Evolutionary conservation across 2,329 filamentous ascomycete species (phyloP).

Genomic region (Trichoderma citrinoviride): DNA sequence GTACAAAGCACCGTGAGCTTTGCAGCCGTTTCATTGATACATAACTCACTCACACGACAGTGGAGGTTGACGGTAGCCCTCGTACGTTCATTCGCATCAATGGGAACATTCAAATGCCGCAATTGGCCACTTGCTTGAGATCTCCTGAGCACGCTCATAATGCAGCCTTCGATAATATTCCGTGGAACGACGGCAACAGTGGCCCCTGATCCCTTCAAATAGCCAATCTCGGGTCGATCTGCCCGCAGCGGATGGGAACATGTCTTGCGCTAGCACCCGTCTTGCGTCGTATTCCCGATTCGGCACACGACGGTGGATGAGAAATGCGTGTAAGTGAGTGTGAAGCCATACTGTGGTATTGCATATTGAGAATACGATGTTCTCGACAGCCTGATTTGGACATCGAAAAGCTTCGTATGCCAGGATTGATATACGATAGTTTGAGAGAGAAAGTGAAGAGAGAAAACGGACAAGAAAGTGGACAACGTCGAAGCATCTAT

Average conservation of each 20-base stretch:
- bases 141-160: background rate
- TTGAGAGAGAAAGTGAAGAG: no score
- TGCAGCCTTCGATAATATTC: background rate
- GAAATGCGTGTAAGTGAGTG: background rate
- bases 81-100: background rate
- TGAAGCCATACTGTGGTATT: background rate
- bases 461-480: no score
- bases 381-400: background rate
- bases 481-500: background rate
- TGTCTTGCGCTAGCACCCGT: background rate
- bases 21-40: background rate
- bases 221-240: background rate
- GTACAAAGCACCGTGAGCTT: background rate
- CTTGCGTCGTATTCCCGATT: constrained; percentile 16
- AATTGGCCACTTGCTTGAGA: background rate
- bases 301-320: constrained; percentile 1
- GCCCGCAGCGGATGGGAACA: background rate
- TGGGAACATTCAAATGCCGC: no score
- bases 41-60: background rate
- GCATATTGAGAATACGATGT: background rate
- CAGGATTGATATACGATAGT: background rate
- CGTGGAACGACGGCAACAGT: background rate
- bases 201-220: background rate
- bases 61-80: no score
- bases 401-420: background rate